phyloP scores from a whole-genome alignment of 805 yeast species.

The Candida maesae region DNA sequence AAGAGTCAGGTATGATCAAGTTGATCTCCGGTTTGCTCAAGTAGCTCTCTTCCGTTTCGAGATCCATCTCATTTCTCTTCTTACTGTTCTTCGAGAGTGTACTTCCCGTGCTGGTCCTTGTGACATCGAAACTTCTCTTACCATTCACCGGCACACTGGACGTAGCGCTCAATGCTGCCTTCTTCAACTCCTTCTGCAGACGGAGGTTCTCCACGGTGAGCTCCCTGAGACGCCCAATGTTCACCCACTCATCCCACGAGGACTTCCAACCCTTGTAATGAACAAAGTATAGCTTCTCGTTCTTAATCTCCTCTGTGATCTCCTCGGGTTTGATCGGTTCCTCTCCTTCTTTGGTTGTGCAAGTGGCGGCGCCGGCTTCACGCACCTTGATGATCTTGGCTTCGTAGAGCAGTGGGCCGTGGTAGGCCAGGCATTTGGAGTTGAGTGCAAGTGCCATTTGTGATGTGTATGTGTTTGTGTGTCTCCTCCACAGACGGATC shows the following conservation, averaged over 20 bases:
- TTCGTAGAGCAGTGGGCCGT: conserved; percentile 87
- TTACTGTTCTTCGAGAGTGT: conserved; percentile 22
- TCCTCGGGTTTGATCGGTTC: conserved; percentile 15
- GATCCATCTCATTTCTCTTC: conserved; percentile 28
- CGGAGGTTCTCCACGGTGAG: conserved; percentile 64
- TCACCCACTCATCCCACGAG: conserved; percentile 97
- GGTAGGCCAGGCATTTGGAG: conserved; percentile 68
- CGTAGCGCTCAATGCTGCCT: conserved; percentile 37
- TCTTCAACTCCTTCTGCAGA: conserved; percentile 57
- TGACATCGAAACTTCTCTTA: conserved; percentile 15
- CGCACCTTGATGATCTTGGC: conserved; percentile 72
- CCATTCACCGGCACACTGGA: conserved; percentile 20
- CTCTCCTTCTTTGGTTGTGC: conserved; percentile 40
- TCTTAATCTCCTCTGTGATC: conserved; percentile 35
- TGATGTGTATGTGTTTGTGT: no score
- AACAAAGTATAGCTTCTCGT: conserved; percentile 51
- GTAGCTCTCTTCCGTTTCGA: conserved; percentile 30
- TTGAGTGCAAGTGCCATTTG: conserved; percentile 19
- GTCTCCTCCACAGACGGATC: no score
- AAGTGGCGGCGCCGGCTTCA: conserved; percentile 44
- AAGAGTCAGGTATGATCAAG: conserved; percentile 55
- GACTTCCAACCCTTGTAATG: conserved; percentile 96
- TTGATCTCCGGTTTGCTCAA: conserved; percentile 38
- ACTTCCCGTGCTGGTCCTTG: conserved; percentile 10
- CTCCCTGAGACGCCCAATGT: conserved; percentile 60